Evolutionary conservation across 257 asterid genomes (phyloP).

Genomic region (Asclepias syriaca): DNA sequence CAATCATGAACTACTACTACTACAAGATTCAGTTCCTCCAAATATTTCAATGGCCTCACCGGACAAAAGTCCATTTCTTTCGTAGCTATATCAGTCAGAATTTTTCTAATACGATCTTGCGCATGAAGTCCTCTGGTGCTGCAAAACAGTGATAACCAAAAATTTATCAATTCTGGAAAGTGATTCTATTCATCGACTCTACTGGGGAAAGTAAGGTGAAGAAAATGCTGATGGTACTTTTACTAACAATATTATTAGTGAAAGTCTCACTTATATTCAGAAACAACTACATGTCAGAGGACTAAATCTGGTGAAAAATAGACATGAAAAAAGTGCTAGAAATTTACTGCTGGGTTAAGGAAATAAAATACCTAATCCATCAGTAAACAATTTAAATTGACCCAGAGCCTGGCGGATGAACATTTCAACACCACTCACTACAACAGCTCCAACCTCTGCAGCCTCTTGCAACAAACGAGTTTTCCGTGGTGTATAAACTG

Average conservation of each 20-base stretch:
- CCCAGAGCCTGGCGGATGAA: constrained; percentile 64
- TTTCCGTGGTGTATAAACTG: constrained; percentile 64
- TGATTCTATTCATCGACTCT: background rate
- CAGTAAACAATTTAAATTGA: constrained; percentile 58
- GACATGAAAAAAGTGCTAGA: background rate
- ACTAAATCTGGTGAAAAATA: background rate
- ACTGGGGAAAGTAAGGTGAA: background rate
- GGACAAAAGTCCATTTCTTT: background rate
- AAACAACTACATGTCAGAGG: background rate
- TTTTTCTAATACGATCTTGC: constrained; percentile 53
- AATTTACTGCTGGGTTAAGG: background rate
- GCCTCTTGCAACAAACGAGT: constrained; percentile 63
- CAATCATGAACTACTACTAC: background rate
- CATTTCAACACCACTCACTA: constrained; percentile 75
- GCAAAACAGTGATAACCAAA: constrained; percentile 12
- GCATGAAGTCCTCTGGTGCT: constrained; percentile 82
- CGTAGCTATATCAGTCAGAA: constrained; percentile 27
- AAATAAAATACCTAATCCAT: constrained; percentile 48
- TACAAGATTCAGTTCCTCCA: background rate
- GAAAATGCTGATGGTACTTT: background rate
- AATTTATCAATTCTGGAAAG: background rate
- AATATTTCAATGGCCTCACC: background rate
- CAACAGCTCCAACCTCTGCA: constrained; percentile 58
- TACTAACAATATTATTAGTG: background rate
- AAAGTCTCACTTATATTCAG: background rate